These are phyloP conservation scores for Thalassiosira hispida DNA, from an alignment of 352 stramenopile genomes.

Conservation along the genomic window DNA sequence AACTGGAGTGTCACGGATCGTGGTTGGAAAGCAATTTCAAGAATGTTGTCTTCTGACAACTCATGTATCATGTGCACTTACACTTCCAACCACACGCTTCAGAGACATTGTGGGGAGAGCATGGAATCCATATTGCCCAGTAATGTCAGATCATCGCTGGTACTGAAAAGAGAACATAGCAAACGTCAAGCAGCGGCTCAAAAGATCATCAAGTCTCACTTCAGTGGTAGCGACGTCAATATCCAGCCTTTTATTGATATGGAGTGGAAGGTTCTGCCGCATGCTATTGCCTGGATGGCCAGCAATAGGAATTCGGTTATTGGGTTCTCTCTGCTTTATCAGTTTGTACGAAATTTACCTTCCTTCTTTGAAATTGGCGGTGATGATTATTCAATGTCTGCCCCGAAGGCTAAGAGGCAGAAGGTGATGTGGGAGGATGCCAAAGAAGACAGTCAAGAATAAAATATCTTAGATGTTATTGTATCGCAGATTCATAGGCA, in stretches of 20 bases:
- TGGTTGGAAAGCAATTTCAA: too few species aligned
- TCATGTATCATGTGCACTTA: not conserved
- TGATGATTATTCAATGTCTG: too few species aligned
- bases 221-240: constrained; percentile 4
- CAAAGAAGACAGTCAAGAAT: too few species aligned
- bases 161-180: constrained; percentile 2
- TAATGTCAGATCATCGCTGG: not conserved
- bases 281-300: constrained; percentile 19
- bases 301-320: not conserved
- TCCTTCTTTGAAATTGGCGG: too few species aligned
- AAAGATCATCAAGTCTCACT: constrained; percentile 15
- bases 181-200: constrained; percentile 10
- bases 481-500: too few species aligned
- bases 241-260: constrained; percentile 14
- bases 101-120: not conserved
- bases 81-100: not conserved
- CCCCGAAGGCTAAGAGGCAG: too few species aligned
- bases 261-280: not conserved
- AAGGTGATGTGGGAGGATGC: too few species aligned
- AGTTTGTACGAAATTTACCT: too few species aligned
- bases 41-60: not conserved
- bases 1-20: too few species aligned
- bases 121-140: not conserved
- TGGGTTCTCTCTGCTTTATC: not conserved
- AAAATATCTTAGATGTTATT: too few species aligned